Conservation (phyloP, 345 rosid genomes). For the Populus simonii region DNA sequence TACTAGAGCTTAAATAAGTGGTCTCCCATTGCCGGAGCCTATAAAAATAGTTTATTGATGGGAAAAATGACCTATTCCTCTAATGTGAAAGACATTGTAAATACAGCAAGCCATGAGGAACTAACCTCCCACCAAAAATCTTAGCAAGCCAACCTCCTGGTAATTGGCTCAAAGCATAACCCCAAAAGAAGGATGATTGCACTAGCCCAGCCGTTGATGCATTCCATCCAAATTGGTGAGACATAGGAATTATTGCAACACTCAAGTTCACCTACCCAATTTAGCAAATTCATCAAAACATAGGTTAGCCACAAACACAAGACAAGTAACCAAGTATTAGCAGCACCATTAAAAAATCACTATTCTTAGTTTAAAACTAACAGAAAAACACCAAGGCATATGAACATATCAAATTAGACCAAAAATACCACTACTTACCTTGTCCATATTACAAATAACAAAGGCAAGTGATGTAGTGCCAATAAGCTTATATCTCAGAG, state of each 20-base stretch:
- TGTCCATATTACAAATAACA: constrained; percentile 93
- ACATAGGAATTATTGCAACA: constrained; percentile 93
- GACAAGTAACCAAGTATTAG: not conserved
- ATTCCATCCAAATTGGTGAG: constrained; percentile 92
- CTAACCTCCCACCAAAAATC: constrained; percentile 92
- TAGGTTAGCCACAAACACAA: not conserved
- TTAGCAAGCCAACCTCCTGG: constrained; percentile 96
- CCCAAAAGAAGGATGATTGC: constrained; percentile 95
- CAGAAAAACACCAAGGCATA: not conserved
- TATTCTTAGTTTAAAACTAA: not conserved
- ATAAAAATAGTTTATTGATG: not conserved
- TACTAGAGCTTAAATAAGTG: not conserved
- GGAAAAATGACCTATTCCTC: not conserved
- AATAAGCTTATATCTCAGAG: constrained; percentile 72
- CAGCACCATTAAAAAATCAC: not conserved
- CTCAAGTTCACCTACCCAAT: constrained; percentile 83
- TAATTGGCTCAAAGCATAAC: constrained; percentile 91
- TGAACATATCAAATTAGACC: not conserved
- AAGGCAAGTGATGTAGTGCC: constrained; percentile 90
- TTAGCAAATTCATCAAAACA: not conserved
- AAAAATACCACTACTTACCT: constrained; percentile 39
- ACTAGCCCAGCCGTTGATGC: constrained; percentile 82
- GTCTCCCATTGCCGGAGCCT: not conserved
- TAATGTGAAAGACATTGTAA: not conserved
- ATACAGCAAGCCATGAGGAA: constrained; percentile 5